phyloP scores from a whole-genome alignment of 306 rosid species.

The Carpinus viminea region DNA sequence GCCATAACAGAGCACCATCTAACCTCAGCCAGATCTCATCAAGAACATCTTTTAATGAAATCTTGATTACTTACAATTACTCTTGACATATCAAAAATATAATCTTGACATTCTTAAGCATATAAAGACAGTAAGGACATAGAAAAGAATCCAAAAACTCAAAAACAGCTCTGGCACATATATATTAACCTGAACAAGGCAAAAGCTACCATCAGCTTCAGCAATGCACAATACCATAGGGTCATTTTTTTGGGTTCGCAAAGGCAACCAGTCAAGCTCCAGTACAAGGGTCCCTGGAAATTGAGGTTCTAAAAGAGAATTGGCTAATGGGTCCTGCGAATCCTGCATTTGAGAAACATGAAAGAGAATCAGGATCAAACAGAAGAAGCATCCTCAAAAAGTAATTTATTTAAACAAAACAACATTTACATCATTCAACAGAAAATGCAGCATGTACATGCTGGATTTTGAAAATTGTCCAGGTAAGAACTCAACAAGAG shows the following conservation, averaged over 20 bases:
- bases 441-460: background rate
- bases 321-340: conserved; percentile 88
- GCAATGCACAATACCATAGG: conserved; percentile 94
- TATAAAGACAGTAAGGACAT: conserved; percentile 1
- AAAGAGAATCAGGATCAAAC: background rate
- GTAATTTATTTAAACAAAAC: no score
- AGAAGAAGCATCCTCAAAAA: conserved; percentile 11
- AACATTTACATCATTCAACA: background rate
- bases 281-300: conserved; percentile 88
- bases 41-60: background rate
- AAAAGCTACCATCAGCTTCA: conserved; percentile 97
- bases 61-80: background rate
- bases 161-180: conserved; percentile 45
- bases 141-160: conserved; percentile 12
- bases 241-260: conserved; percentile 77
- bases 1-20: background rate
- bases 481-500: background rate
- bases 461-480: background rate
- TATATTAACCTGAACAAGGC: conserved; percentile 73
- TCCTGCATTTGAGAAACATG: conserved; percentile 55
- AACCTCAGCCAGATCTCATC: background rate
- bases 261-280: conserved; percentile 98
- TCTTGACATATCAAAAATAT: background rate
- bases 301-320: conserved; percentile 91
- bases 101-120: conserved; percentile 1